Evolutionary conservation across 2,329 filamentous ascomycete genomes (phyloP).

Genomic region (Trichoderma asperellum): DNA sequence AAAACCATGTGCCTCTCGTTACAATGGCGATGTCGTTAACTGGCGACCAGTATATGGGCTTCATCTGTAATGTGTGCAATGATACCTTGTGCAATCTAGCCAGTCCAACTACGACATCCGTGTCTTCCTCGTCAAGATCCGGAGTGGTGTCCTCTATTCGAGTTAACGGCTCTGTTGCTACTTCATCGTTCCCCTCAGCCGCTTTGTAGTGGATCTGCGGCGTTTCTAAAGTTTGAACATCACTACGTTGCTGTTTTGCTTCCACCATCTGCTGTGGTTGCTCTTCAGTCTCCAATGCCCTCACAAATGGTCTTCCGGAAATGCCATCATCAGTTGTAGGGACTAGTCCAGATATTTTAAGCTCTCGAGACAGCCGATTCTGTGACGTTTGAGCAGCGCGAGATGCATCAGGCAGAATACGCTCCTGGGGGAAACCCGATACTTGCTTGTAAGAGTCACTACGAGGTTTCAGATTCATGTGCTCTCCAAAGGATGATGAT

Average conservation of each 20-base stretch:
- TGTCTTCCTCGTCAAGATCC: conserved; percentile 37
- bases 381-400: conserved; percentile 32
- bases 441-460: conserved; percentile 4
- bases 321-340: conserved; percentile 53
- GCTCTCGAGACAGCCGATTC: conserved; percentile 35
- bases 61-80: conserved; percentile 82
- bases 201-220: neutral
- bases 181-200: conserved; percentile 18
- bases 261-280: conserved; percentile 30
- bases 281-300: conserved; percentile 47
- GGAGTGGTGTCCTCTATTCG: conserved; percentile 12
- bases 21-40: conserved; percentile 86
- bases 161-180: conserved; percentile 25
- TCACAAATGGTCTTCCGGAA: conserved; percentile 58
- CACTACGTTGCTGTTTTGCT: conserved; percentile 20
- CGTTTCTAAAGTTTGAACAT: neutral
- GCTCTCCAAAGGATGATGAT: neutral
- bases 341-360: conserved; percentile 32
- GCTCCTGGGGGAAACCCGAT: conserved; percentile 28
- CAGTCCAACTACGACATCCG: conserved; percentile 79
- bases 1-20: conserved; percentile 92
- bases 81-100: conserved; percentile 90
- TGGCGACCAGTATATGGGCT: conserved; percentile 97
- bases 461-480: neutral
- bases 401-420: conserved; percentile 33